These are phyloP conservation scores for Eruca vesicaria DNA, from an alignment of 441 rosid genomes.

Conservation along the genomic window DNA sequence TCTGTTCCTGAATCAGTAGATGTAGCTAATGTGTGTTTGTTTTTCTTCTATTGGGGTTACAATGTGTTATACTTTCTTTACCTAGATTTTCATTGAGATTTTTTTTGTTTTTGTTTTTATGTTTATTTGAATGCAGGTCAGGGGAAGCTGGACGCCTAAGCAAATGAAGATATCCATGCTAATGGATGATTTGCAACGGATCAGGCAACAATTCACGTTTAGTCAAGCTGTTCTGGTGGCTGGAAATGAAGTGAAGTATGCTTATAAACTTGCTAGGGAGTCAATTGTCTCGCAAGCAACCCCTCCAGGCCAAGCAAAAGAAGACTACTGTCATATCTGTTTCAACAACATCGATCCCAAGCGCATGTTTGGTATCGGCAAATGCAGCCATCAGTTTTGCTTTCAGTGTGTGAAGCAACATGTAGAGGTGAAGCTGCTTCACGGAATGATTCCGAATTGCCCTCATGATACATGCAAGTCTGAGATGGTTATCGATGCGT, in stretches of 20 bases:
- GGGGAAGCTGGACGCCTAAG: constrained; percentile 47
- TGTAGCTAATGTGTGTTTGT: neutral
- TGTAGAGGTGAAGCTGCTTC: constrained; percentile 75
- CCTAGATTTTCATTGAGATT: neutral
- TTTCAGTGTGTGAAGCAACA: constrained; percentile 79
- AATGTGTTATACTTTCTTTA: constrained; percentile 5
- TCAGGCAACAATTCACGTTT: constrained; percentile 41
- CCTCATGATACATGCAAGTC: constrained; percentile 71
- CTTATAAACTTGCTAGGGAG: constrained; percentile 69
- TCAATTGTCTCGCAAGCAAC: constrained; percentile 54
- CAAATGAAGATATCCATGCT: constrained; percentile 51
- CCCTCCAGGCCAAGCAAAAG: constrained; percentile 28
- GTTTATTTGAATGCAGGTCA: constrained; percentile 47
- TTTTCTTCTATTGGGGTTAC: neutral
- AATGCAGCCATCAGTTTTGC: constrained; percentile 76
- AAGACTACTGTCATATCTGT: constrained; percentile 74
- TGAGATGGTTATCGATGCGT: constrained; percentile 51
- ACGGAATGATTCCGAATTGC: constrained; percentile 58
- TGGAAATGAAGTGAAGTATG: constrained; percentile 52
- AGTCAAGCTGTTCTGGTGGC: constrained; percentile 45
- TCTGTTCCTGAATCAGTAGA: neutral
- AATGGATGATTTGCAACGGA: constrained; percentile 45
- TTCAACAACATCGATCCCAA: constrained; percentile 49
- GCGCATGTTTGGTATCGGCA: constrained; percentile 58
- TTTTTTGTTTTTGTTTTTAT: neutral